Percentiles rank a stretch among this genome's conserved stretches.
These are phyloP conservation scores for Aspergillus sp. DNA, from an alignment of 2,329 filamentous ascomycete species.

Conservation along the genomic window DNA sequence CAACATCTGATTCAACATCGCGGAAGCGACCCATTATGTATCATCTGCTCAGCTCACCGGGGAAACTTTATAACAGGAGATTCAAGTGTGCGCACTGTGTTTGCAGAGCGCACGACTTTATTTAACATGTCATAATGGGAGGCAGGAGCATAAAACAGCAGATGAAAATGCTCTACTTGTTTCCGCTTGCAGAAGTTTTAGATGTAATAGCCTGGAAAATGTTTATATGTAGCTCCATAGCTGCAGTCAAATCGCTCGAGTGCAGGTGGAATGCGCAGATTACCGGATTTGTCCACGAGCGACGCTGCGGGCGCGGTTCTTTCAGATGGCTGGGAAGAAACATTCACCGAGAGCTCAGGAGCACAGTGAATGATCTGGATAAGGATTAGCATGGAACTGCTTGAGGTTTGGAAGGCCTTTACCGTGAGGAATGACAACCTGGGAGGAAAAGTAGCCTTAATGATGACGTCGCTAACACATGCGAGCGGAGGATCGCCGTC, in stretches of 20 bases:
- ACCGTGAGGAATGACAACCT: background rate
- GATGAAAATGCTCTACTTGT: background rate
- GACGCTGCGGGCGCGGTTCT: background rate
- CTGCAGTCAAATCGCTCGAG: background rate
- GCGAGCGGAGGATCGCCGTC: background rate
- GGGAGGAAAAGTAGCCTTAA: background rate
- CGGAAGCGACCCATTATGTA: conserved; percentile 23
- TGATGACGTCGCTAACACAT: conserved; percentile 21
- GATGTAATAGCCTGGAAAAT: background rate
- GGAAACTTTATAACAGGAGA: background rate
- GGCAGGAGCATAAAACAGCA: background rate
- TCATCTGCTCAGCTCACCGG: background rate
- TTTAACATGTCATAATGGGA: background rate
- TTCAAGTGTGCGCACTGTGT: background rate
- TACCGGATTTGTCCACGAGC: background rate
- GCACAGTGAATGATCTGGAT: background rate
- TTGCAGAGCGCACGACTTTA: background rate
- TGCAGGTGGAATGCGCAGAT: background rate
- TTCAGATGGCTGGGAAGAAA: background rate
- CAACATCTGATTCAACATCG: conserved; percentile 24
- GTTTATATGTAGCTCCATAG: background rate
- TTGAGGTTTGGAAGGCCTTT: background rate
- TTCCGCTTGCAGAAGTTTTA: conserved; percentile 7
- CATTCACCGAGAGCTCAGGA: background rate
- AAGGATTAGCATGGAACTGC: background rate